A percentile compares a stretch with the other conserved stretches of the same genome.
Conservation (phyloP, 139 green algal species). For the Tetratostichococcus sp. region DNA sequence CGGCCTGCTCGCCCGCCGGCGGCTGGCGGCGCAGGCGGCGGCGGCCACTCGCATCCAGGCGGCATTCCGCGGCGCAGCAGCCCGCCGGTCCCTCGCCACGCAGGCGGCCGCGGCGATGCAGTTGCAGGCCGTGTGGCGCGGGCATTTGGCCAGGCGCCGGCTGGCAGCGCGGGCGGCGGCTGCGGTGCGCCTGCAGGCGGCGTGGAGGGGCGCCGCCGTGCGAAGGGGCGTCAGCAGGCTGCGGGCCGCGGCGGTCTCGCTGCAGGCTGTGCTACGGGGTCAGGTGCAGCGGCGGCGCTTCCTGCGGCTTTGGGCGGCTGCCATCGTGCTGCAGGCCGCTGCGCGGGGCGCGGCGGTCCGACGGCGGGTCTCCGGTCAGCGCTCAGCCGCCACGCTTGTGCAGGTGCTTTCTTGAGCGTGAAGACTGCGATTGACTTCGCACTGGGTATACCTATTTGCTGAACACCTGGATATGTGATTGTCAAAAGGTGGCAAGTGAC, state of each 20-base stretch:
- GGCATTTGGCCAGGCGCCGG: constrained; percentile 9
- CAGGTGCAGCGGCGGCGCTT: constrained; percentile 4
- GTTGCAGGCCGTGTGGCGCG: constrained; percentile 17
- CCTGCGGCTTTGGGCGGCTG: background rate
- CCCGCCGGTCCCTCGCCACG: background rate
- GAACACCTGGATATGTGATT: too few species aligned
- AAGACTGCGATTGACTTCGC: too few species aligned
- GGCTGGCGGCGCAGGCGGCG: constrained; percentile 10
- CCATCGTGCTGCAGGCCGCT: constrained; percentile 16
- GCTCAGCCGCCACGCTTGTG: background rate
- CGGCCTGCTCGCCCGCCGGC: background rate
- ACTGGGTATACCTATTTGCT: too few species aligned
- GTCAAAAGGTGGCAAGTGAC: too few species aligned
- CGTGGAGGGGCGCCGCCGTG: constrained; percentile 6
- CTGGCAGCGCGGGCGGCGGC: constrained; percentile 27
- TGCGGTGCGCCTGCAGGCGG: constrained; percentile 26
- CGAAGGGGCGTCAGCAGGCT: background rate
- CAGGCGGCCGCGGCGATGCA: background rate
- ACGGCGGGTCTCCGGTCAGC: background rate
- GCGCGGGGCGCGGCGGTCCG: constrained; percentile 15
- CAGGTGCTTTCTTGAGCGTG: background rate
- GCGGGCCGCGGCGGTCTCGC: constrained; percentile 15
- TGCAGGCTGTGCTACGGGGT: constrained; percentile 30
- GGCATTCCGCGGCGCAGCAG: background rate
- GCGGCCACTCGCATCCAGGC: constrained; percentile 11